Percentiles rank a stretch among this genome's conserved stretches.
These are phyloP conservation scores for Arthrobotrys musiformis DNA, from an alignment of 2,329 filamentous ascomycete species.

Conservation along the genomic window DNA sequence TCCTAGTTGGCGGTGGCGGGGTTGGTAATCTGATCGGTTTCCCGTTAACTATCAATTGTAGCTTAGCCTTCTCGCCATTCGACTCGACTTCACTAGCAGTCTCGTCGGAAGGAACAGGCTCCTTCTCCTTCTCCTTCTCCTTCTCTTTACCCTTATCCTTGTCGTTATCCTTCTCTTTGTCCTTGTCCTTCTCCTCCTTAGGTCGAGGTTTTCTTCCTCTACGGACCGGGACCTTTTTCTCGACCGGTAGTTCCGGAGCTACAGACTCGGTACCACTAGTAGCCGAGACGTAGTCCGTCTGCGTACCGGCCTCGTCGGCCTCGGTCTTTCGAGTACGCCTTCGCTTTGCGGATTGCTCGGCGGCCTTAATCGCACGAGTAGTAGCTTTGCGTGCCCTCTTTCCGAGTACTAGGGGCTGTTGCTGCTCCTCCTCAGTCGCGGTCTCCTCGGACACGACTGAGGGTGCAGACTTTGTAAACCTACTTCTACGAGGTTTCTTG, in stretches of 20 bases:
- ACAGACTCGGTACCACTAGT: slow-evolving; percentile 47
- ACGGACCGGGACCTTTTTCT: slow-evolving; percentile 26
- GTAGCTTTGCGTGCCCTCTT: slow-evolving; percentile 49
- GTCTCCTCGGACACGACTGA: slow-evolving; percentile 46
- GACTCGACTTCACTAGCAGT: slow-evolving; percentile 44
- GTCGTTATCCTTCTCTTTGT: background rate
- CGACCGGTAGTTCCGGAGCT: slow-evolving; percentile 33
- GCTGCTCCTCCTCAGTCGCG: slow-evolving; percentile 46
- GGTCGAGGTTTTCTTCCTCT: slow-evolving; percentile 30
- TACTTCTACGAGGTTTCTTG: slow-evolving; percentile 22
- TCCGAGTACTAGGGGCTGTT: slow-evolving; percentile 6
- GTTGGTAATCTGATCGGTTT: slow-evolving; percentile 33
- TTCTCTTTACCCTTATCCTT: background rate
- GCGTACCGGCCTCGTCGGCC: slow-evolving; percentile 15
- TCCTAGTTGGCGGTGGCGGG: slow-evolving; percentile 34
- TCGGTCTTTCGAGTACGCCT: slow-evolving; percentile 44
- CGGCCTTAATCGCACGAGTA: slow-evolving; percentile 51
- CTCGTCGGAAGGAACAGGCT: slow-evolving; percentile 18
- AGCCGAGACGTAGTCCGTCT: slow-evolving; percentile 34
- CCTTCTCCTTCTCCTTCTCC: slow-evolving; percentile 21
- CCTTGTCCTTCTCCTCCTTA: slow-evolving; percentile 18
- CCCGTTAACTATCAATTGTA: slow-evolving; percentile 32
- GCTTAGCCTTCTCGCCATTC: background rate
- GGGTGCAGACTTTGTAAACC: slow-evolving; percentile 25
- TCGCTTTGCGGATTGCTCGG: slow-evolving; percentile 50